phyloP scores from a whole-genome alignment of 108 stramenopile species.

The Schizochytrium sp. region DNA sequence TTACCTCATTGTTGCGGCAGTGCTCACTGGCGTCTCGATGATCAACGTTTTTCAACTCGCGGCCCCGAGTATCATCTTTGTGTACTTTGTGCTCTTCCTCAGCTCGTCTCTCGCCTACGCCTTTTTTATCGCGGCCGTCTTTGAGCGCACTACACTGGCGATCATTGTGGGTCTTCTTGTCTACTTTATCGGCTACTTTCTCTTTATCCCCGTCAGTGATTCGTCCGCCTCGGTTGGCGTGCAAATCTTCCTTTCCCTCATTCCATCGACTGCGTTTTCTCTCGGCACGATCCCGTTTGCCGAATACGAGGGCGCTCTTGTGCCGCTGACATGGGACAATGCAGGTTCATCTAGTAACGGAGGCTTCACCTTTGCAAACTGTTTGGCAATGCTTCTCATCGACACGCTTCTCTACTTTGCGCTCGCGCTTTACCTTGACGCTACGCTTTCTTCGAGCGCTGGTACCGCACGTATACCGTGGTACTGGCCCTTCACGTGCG shows the following conservation, averaged over 20 bases:
- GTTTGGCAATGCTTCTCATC: neutral
- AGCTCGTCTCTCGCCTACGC: conserved; percentile 31
- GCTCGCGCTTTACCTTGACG: conserved; percentile 28
- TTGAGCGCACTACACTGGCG: conserved; percentile 45
- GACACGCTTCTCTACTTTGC: conserved; percentile 24
- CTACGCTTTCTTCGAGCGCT: conserved; percentile 13
- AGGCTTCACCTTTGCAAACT: neutral
- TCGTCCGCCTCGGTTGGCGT: neutral
- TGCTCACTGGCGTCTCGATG: conserved; percentile 31
- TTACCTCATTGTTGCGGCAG: conserved; percentile 22
- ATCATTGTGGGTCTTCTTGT: conserved; percentile 47
- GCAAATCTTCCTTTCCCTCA: conserved; percentile 40
- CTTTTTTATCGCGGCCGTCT: conserved; percentile 36
- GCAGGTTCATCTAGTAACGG: neutral
- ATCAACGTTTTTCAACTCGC: conserved; percentile 38
- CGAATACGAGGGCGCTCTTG: neutral
- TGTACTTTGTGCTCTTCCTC: conserved; percentile 39
- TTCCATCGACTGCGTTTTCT: conserved; percentile 46
- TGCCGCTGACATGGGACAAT: neutral
- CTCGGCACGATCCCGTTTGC: conserved; percentile 28
- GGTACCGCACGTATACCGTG: neutral
- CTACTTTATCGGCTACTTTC: conserved; percentile 55
- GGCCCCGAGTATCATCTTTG: conserved; percentile 37
- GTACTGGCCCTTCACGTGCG: neutral
- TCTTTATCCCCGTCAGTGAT: conserved; percentile 40